Evolutionary conservation across 2,329 filamentous ascomycete genomes (phyloP).

Genomic region (Colletotrichum tabaci): DNA sequence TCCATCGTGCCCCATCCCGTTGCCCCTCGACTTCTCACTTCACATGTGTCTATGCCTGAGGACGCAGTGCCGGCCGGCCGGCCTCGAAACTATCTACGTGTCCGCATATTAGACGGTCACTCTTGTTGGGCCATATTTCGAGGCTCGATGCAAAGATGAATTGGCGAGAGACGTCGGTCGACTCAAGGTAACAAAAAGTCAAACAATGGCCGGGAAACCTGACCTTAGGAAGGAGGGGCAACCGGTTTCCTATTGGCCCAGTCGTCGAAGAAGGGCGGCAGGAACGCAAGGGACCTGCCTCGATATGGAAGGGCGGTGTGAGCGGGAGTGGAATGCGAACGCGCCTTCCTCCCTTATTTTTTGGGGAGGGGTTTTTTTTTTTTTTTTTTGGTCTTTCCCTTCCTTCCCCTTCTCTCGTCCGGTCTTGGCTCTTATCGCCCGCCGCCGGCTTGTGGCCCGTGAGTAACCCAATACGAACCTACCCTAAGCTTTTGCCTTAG

Average conservation of each 20-base stretch:
- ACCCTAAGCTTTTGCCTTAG: not conserved
- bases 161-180: not conserved
- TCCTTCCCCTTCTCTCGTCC: not conserved
- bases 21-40: not conserved
- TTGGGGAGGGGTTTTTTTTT: no score
- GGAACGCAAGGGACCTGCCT: constrained; percentile 40
- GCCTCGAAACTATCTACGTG: not conserved
- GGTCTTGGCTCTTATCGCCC: not conserved
- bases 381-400: not conserved
- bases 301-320: constrained; percentile 41
- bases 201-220: constrained; percentile 18
- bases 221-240: constrained; percentile 24
- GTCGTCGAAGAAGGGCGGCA: constrained; percentile 13
- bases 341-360: not conserved
- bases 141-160: not conserved
- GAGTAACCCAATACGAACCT: not conserved
- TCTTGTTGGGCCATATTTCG: not conserved
- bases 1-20: not conserved
- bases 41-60: constrained; percentile 4
- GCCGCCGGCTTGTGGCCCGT: not conserved
- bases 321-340: constrained; percentile 7
- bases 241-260: constrained; percentile 20
- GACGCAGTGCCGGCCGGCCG: constrained; percentile 3
- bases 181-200: constrained; percentile 3
- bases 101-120: not conserved